Base-by-base conservation (phyloP, 2,329 filamentous ascomycete genomes). In the Fusarium temperatum region DNA sequence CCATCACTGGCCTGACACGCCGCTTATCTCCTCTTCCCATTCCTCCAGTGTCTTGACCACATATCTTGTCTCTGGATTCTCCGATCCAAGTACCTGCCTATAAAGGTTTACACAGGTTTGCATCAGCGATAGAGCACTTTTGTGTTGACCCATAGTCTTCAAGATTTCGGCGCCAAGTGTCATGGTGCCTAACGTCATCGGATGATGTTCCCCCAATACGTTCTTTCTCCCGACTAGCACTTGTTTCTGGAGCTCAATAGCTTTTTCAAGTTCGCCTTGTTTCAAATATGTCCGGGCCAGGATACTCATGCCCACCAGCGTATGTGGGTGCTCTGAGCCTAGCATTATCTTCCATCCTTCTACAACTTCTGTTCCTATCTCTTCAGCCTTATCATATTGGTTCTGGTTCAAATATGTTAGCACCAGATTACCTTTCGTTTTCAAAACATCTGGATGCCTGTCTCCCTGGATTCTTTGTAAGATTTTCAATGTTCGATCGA, bases 281-380 rank as follows among this genome's bases (percentile, higher is more conserved):
- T 3, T 3, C 20, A 14, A 6, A 8, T 13, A 17, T 30, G 8
- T 1, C 10, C 4, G 5, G 5, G 28, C 10, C 15, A 50, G 5
- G 14, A 3, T 6, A 11, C n/a, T 0, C 26, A 48, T 48, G 4
- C 1, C 4, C 4, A 4, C 0, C 1, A 48, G 10, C 0, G 26
- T 48, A 8, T n/a, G 0, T 17, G 20, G 47, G 14, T 50, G 7
- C 4, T 50, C 28, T n/a, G 8, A 0, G 5, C 47, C 28, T 6
- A 13, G 8, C 7, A 13, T 1, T 4, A 12, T 30, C 10, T 17
- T 30, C 2, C 2, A 2, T n/a, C 6, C 26, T 10, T 30, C 47
- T 17, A 50, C 0, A 14, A 18, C 22, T 17, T 30, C 13, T 13
- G 7, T n/a, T n/a, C 0, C 20, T 1, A 50, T 1, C 5, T 18